Base-by-base conservation (phyloP, 495 filamentous ascomycete genomes). In the Aspergillus leporis region DNA sequence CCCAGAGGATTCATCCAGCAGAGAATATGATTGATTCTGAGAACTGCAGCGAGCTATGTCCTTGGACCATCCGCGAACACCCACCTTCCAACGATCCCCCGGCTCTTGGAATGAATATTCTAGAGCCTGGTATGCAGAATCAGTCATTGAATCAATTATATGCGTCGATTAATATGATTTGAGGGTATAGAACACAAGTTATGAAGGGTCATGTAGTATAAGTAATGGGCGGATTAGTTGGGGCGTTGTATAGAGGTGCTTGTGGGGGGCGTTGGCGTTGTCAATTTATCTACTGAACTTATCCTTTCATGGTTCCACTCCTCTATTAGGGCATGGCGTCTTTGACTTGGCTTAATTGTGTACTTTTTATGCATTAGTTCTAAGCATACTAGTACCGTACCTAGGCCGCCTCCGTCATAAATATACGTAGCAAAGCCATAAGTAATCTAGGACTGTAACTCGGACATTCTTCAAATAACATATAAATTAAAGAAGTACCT, bases 1-100 rank as follows among this genome's bases (percentile, higher is more conserved):
- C 63, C 1, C 75, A 72, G 69, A 66, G 77, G 47, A 76, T 78
- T 9, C 77, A 80, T 52, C 77, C 77, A 1, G 73, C 73, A 8
- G 74, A 74, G 45, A 65, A 69, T 0, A 60, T 70, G 5, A 63
- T 77, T 19, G 62, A 69, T 51, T 59, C 74, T 56, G 70, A 75
- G n/a, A 78, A 74, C 51, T 78, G 74, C 64, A 73, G 71, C 58
- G 74, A 77, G 63, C 65, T 77, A 14, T 79, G 75, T 56, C 75
- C 75, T 5, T 80, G 75, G 75, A 77, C 75, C 4, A 61, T 78
- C 4, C 71, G 74, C 21, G 72, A 75, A 53, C 77, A 78, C 46
- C 75, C 77, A 25, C 67, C 72, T 8, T 71, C 70, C 5, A 58
- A 60, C 6, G 70, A 72, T 46, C 52, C 75, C 12, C 77, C 77